Base-by-base conservation (phyloP, 1,139 yeast species). In the Chernovozyma aurita region DNA sequence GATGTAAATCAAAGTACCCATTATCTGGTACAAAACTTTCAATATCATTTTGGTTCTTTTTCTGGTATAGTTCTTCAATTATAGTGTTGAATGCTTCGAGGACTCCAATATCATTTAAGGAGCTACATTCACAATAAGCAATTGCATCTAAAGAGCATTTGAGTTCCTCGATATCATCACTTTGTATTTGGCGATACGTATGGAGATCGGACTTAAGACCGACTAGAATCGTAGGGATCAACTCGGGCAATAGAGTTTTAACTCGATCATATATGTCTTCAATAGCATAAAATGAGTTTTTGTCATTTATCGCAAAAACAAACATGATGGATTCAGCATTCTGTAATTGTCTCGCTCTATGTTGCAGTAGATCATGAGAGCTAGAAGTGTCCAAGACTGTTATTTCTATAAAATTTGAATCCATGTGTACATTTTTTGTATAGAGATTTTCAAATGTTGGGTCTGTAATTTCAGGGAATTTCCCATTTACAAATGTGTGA, bases 131-230 rank as follows among this genome's bases (percentile, higher is more conserved):
- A 17, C 39, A 27, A 36, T 60, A 65, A 13, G 42, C 40, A 3
- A 59, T 17, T 0, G 70, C 70, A 4, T 55, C 55, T 8, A 63
- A 46, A 5, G 44, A 34, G 2, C 42, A 24, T 5, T 69, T 62
- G 35, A 66, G 53, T 4, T 39, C 48, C 25, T 40, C 13, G 1
- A 66, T 73, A 37, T 65, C 64, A 4, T 53, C 55, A 35, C 36
- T 50, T 16, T 48, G 40, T 2, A 64, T 64, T 33, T 55, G 61
- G 28, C 67, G 46, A 17, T 47, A 48, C 2, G 39, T 39, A 15
- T 48, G 56, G 20, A 48, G 37, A 36, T 68, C 73, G 15, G 52
- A 36, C 38, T 61, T 62, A n/a, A 65, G 47, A 0, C 63, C 72
- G 11, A 59, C 62, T 13, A 67, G 42, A 3, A 55, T 54, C 4